phyloP scores from a whole-genome alignment of 2,329 filamentous ascomycete genomes.

The Lasiodiplodia sp. region DNA sequence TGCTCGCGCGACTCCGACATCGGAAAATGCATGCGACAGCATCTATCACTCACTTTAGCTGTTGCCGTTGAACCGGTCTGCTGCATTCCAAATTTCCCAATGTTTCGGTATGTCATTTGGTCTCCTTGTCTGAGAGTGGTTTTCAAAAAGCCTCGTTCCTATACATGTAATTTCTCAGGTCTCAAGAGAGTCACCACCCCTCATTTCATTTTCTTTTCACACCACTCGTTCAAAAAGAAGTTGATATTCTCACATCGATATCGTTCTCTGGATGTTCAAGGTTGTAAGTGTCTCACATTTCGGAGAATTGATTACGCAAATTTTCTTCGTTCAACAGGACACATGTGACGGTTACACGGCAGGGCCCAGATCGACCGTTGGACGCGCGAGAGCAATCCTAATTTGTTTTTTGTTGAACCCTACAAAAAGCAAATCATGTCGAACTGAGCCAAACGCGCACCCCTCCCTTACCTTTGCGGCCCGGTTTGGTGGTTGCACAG shows the following conservation, averaged over 20 bases:
- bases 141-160: background rate
- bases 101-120: conserved; percentile 15
- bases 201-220: background rate
- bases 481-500: conserved; percentile 16
- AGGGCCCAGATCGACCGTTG: conserved; percentile 11
- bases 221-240: background rate
- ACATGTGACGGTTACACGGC: conserved; percentile 25
- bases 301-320: conserved; percentile 28
- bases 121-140: conserved; percentile 3
- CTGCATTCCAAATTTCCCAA: conserved; percentile 14
- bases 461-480: conserved; percentile 17
- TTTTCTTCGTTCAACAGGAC: conserved; percentile 12
- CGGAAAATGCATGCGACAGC: conserved; percentile 27
- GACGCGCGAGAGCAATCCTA: background rate
- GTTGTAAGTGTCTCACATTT: conserved; percentile 8
- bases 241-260: background rate
- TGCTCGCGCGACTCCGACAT: conserved; percentile 26
- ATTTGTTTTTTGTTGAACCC: conserved; percentile 27
- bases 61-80: background rate
- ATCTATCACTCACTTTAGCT: conserved; percentile 10
- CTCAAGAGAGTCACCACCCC: conserved; percentile 2
- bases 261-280: background rate
- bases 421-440: conserved; percentile 17
- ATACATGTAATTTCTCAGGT: background rate
- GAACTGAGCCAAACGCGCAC: background rate